These are phyloP conservation scores for Corymbia calophylla DNA, from an alignment of 441 rosid genomes.

Conservation along the genomic window DNA sequence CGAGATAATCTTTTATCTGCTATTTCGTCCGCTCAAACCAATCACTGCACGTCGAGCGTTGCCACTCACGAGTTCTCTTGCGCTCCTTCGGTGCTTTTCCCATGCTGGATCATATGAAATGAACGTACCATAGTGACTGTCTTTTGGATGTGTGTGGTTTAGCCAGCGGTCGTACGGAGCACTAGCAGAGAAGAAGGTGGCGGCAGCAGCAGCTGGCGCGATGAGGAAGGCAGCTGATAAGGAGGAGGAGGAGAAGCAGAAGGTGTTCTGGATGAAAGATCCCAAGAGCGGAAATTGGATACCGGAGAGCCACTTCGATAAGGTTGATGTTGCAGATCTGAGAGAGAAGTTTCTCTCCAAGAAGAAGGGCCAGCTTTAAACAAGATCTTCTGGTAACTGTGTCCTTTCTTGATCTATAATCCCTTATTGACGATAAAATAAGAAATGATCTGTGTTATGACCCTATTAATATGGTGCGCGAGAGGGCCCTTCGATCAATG, in stretches of 20 bases:
- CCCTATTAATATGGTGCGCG: not conserved
- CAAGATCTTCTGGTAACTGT: not conserved
- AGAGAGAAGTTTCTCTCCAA: constrained; percentile 25
- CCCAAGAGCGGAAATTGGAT: constrained; percentile 57
- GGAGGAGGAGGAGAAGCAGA: not conserved
- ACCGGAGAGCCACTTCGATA: constrained; percentile 37
- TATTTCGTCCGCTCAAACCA: not conserved
- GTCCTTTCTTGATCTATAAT: not conserved
- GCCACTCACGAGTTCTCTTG: not conserved
- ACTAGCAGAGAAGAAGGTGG: not conserved
- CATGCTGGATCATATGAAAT: not conserved
- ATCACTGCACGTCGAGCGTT: not conserved
- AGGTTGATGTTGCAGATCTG: constrained; percentile 28
- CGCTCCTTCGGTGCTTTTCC: not conserved
- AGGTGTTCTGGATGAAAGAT: constrained; percentile 38
- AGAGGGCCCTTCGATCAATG: not conserved
- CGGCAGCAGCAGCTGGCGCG: rapidly evolving
- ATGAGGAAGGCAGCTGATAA: not conserved
- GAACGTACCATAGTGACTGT: not conserved
- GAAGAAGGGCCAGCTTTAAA: not conserved
- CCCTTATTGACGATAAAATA: not conserved
- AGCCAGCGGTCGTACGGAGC: not conserved
- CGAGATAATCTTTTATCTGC: not conserved
- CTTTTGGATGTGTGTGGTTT: not conserved
- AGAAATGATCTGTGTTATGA: not conserved